Evolutionary conservation across 192 early-diverging fungal genomes (phyloP), one percentile per base, ranked within the genome.

Genomic region (Mortierella alpina): DNA sequence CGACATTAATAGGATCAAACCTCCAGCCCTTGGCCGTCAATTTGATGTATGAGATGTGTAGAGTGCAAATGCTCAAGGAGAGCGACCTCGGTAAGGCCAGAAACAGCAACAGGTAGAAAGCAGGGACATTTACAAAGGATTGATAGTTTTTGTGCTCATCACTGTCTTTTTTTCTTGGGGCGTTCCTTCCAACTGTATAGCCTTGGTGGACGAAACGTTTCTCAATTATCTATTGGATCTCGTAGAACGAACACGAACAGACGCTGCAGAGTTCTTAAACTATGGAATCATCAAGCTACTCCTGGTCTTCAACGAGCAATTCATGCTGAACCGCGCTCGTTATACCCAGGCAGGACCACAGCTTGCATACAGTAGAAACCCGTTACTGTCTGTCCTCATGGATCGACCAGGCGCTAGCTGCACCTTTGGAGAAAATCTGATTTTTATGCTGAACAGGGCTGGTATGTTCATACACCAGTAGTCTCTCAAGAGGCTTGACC

Each of bases 381-480:
- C 78, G 5, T 74, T 95, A 7, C 53, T 93, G 18, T 39, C 66
- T 39, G 85, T 84, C 4, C 59, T 95, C 4, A 41, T 55, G 10
- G 64, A 79, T 40, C 81, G 92, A 47, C 76, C 88, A 17, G 85
- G 90, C 41, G 70, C 75, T 31, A 88, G 92, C 79, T 92, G 91
- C 60, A 96, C 94, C 7, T 93, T 98, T 70, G 87, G 91, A 2
- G 95, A 94, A 49, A 98, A 95, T 72, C 74, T 98, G 14, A 91
- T 98, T 44, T 95, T 97, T 75, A 91, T 98, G 82, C 82, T 98
- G 68, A 98, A 98, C 77, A 90, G 96, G 39, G 92, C 93, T 51
- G 91, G 95, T 87, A 88, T 83, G 67, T 11, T 11, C 31, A 31
- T 2, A 31, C 31, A 31, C 31, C 31, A 31, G 31, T 10, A 20